phyloP scores from a whole-genome alignment of 1,284 basidiomycete species.

The Stygiomarasmius scandens region DNA sequence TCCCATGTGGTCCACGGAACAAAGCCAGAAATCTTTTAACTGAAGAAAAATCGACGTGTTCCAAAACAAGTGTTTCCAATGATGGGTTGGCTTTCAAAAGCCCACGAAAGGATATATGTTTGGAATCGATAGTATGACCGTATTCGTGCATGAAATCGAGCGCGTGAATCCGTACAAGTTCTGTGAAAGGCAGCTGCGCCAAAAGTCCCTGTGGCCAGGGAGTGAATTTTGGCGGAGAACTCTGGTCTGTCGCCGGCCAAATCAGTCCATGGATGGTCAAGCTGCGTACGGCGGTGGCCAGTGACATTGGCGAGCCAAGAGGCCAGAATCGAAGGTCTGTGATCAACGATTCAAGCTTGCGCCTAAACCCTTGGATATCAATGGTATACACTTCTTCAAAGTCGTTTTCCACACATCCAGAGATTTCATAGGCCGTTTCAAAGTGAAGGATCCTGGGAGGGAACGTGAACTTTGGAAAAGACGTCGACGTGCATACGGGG shows the following conservation, averaged over 20 bases:
- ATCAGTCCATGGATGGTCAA: neutral
- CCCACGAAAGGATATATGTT: neutral
- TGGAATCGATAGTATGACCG: neutral
- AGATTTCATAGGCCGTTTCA: neutral
- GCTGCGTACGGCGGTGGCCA: neutral
- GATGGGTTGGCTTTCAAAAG: neutral
- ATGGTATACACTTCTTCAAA: neutral
- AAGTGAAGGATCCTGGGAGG: neutral
- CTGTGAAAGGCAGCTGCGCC: neutral
- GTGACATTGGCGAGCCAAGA: neutral
- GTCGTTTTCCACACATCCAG: neutral
- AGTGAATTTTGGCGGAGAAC: neutral
- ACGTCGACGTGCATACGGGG: neutral
- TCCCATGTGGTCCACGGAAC: neutral
- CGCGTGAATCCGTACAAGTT: neutral
- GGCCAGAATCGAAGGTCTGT: neutral
- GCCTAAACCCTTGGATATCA: neutral
- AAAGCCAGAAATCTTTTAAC: neutral
- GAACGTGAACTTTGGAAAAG: neutral
- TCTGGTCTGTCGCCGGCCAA: neutral
- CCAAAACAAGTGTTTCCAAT: neutral
- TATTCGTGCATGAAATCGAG: neutral
- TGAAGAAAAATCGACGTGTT: neutral
- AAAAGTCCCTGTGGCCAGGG: neutral
- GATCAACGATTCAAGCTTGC: neutral